A percentile compares a stretch with the other conserved stretches of the same genome.
Evolutionary conservation across 2,329 filamentous ascomycete genomes (phyloP).

Genomic region (Alternaria viburni): DNA sequence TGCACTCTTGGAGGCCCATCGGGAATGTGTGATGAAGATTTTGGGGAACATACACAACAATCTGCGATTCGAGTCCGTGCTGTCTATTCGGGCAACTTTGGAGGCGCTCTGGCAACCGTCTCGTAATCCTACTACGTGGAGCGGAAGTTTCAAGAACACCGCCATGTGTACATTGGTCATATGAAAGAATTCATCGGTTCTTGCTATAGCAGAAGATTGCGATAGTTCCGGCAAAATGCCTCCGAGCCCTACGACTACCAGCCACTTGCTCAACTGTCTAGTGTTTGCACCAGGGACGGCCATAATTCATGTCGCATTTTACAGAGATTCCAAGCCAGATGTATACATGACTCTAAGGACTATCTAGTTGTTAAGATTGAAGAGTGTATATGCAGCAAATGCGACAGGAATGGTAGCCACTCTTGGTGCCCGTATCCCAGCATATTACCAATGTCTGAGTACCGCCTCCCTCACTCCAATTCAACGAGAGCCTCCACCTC

Average conservation of each 20-base stretch:
- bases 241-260: not conserved
- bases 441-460: not conserved
- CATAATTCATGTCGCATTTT: not conserved
- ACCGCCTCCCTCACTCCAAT: not conserved
- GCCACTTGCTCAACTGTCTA: not conserved
- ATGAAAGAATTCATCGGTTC: not conserved
- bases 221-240: not conserved
- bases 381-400: not conserved
- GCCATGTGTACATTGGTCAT: constrained; percentile 7
- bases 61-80: constrained; percentile 18
- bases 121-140: constrained; percentile 6
- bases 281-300: not conserved
- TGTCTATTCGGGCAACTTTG: constrained; percentile 11
- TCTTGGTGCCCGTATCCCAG: not conserved
- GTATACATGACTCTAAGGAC: not conserved
- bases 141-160: constrained; percentile 5
- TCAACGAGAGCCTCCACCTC: constrained; percentile 15
- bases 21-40: constrained; percentile 3
- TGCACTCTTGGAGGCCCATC: constrained; percentile 5
- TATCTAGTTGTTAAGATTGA: not conserved
- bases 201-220: not conserved
- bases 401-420: not conserved
- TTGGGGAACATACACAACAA: constrained; percentile 15
- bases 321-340: not conserved
- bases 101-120: constrained; percentile 6